A percentile compares a stretch with the other conserved stretches of the same genome.
Evolutionary conservation across 2,329 filamentous ascomycete genomes (phyloP).

Genomic region (Trichoderma afroharzianum): DNA sequence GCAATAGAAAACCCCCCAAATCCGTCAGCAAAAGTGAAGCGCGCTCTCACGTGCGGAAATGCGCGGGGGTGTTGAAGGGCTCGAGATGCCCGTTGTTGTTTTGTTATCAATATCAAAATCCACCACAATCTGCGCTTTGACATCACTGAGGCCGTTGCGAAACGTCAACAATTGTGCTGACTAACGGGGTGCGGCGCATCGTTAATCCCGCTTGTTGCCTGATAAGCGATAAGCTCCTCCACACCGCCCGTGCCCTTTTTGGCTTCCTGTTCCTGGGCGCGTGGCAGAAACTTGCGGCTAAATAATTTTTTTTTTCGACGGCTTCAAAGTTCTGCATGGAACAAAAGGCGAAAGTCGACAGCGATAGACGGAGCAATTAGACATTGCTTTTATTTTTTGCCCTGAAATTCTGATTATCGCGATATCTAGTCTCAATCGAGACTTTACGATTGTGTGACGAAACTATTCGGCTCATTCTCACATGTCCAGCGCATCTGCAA

Average conservation of each 20-base stretch:
- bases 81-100: background rate
- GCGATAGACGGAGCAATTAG: background rate
- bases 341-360: background rate
- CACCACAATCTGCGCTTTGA: background rate
- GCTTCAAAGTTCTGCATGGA: background rate
- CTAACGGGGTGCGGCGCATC: conserved; percentile 19
- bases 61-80: background rate
- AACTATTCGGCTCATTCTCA: background rate
- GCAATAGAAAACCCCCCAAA: background rate
- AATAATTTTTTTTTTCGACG: conserved; percentile 2
- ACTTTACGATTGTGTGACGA: background rate
- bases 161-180: conserved; percentile 8
- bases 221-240: conserved; percentile 22
- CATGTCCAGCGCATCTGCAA: conserved; percentile 13
- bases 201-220: conserved; percentile 1
- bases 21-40: background rate
- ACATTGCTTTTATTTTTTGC: background rate
- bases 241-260: conserved; percentile 11
- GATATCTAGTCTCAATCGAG: background rate
- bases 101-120: background rate
- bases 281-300: conserved; percentile 12
- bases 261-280: conserved; percentile 9
- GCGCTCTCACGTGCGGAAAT: background rate
- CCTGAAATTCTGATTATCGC: background rate
- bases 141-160: conserved; percentile 13